Conservation (phyloP, 2,329 filamentous ascomycete species). For the Chaetomium sp. region DNA sequence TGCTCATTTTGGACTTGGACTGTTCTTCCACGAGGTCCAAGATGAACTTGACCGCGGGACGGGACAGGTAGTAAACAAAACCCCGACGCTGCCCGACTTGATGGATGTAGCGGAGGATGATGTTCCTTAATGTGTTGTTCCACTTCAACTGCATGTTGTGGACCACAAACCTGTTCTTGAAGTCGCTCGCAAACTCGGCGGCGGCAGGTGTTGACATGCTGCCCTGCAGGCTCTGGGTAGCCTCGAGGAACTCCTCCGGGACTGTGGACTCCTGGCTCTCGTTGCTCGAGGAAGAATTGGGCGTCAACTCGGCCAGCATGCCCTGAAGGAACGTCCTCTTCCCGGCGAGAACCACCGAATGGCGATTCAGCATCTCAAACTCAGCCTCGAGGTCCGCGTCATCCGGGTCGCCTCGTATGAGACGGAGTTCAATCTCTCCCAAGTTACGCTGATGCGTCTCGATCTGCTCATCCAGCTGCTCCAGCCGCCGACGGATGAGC, state of each 20-base stretch:
- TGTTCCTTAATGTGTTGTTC: conserved; percentile 95
- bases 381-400: conserved; percentile 58
- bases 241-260: conserved; percentile 9
- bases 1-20: conserved; percentile 64
- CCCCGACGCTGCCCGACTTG: conserved; percentile 94
- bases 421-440: conserved; percentile 73
- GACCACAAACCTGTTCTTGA: conserved; percentile 97
- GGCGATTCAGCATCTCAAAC: conserved; percentile 60
- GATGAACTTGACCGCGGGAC: conserved; percentile 95
- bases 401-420: conserved; percentile 53
- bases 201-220: conserved; percentile 68
- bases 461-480: conserved; percentile 77
- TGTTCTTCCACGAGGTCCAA: conserved; percentile 97
- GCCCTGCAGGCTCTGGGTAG: conserved; percentile 55
- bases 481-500: conserved; percentile 78
- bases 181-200: conserved; percentile 87
- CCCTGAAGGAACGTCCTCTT: conserved; percentile 61
- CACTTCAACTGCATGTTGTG: conserved; percentile 98
- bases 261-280: conserved; percentile 30
- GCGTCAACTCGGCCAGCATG: conserved; percentile 56
- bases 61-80: conserved; percentile 96
- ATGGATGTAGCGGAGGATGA: conserved; percentile 94
- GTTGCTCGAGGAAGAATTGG: conserved; percentile 40
- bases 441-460: conserved; percentile 71
- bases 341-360: conserved; percentile 58